Base-by-base conservation (phyloP, 2,329 filamentous ascomycete genomes). In the Lachnellula suecica region DNA sequence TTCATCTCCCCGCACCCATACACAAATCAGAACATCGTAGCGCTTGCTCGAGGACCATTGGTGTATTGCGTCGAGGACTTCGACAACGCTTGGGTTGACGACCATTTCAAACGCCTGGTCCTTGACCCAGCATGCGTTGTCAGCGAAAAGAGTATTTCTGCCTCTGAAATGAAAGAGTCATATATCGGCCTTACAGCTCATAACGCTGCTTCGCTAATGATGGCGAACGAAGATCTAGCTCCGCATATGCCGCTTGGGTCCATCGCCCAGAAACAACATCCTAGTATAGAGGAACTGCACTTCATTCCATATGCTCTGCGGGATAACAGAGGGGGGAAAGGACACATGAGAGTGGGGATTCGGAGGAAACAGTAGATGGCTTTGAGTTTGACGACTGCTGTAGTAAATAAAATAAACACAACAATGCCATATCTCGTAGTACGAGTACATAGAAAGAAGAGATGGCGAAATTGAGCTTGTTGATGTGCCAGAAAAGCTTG, bases 1-100 rank as follows among this genome's bases (percentile, higher is more conserved):
- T 74, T 75, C 46, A 58, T 82, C 3, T 65, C 73, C 2, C 79
- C 81, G 0, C 78, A 84, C 58, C 80, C 80, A 0, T 77, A 78
- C 58, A 79, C 80, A 0, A 77, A 77, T 57, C 79, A 83, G 59
- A 67, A 74, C n/a, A 79, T 77, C 2, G 57, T 82, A 34, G 72
- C 76, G 1, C 64, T 85, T 6, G 79, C 75, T 2, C 73, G 81
- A 4, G 83, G 83, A 0, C 82, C 82, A 0, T 61, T 85, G 5
- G 69, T 85, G 4, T 85, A 85, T 64, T 85, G 81, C 52, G 73
- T 79, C 4, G 83, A 86, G 60, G 82, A 85, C 50, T 60, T 72
- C 6, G 81, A 85, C 59, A 82, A 84, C 51, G 31, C 67, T 1
- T 82, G 78, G 78, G 80, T 79, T 46, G 59, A 69, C 1, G 73